Evolutionary conservation across 1,139 yeast genomes (phyloP).

Genomic region (Suhomyces maxii): DNA sequence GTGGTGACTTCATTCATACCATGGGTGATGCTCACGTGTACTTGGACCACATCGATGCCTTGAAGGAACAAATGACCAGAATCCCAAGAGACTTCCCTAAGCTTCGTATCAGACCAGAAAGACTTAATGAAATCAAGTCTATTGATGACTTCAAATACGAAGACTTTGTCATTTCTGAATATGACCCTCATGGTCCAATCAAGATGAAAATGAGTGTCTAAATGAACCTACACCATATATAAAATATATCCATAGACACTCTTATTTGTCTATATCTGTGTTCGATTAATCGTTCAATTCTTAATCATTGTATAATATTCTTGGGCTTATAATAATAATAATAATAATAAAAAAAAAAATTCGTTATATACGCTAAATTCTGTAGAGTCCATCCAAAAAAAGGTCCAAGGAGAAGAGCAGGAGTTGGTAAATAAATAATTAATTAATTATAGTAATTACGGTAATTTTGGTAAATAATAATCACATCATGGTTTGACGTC

Average conservation of each 20-base stretch:
- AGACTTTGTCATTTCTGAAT: conserved; percentile 78
- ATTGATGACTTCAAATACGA: conserved; percentile 89
- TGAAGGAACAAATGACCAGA: conserved; percentile 74
- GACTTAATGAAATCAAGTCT: conserved; percentile 45
- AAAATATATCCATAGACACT: background rate
- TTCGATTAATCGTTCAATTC: background rate
- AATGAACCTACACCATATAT: background rate
- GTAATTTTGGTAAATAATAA: background rate
- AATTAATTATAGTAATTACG: too few relatives aligned
- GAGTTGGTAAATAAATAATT: too few relatives aligned
- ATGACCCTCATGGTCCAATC: conserved; percentile 79
- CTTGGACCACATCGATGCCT: conserved; percentile 87
- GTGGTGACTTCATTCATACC: conserved; percentile 93
- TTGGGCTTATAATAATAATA: background rate
- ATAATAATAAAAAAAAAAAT: too few relatives aligned
- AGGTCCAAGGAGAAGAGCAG: too few relatives aligned
- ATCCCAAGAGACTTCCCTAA: conserved; percentile 80
- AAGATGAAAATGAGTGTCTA: conserved; percentile 81
- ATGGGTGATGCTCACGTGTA: conserved; percentile 97
- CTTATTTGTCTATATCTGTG: background rate
- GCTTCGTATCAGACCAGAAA: conserved; percentile 61
- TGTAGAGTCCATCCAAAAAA: background rate
- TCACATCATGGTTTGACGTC: conserved; percentile 16
- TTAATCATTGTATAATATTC: background rate
- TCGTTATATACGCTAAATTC: background rate